Percentiles rank a stretch among this genome's conserved stretches.
Conservation (phyloP, 2,329 filamentous ascomycete species). For the Thelonectria blattea region DNA sequence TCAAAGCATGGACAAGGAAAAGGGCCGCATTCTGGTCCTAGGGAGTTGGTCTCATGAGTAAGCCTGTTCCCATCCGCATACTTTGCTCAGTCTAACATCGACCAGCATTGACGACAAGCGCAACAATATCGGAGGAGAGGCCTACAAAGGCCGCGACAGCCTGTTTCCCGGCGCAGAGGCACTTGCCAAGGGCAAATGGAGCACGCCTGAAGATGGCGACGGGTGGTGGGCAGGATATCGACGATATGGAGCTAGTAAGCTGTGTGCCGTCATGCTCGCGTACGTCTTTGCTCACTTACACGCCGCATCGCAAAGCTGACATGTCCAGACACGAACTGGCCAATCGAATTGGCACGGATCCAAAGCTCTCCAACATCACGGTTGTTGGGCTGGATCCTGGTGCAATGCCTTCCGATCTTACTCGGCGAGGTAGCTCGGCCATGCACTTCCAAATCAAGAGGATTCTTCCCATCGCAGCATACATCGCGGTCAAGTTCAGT, state of each 20-base stretch:
- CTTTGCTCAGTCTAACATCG: conserved; percentile 11
- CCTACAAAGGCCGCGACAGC: conserved; percentile 36
- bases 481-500: conserved; percentile 31
- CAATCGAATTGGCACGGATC: conserved; percentile 43
- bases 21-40: conserved; percentile 40
- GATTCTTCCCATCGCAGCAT: conserved; percentile 34
- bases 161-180: conserved; percentile 40
- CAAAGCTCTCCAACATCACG: conserved; percentile 42
- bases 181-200: conserved; percentile 45
- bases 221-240: conserved; percentile 40
- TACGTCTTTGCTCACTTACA: conserved; percentile 22
- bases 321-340: conserved; percentile 43
- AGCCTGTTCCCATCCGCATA: conserved; percentile 8
- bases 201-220: conserved; percentile 38
- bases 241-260: conserved; percentile 48
- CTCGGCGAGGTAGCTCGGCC: conserved; percentile 36
- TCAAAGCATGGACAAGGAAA: conserved; percentile 41
- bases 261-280: conserved; percentile 47
- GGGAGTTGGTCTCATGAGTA: conserved; percentile 46
- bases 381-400: conserved; percentile 49
- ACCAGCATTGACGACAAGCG: conserved; percentile 39
- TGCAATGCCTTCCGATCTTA: conserved; percentile 43
- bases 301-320: conserved; percentile 15
- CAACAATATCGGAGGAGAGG: conserved; percentile 30
- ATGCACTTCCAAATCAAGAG: conserved; percentile 34